phyloP scores from a whole-genome alignment of 225 moss, liverwort and hornwort genomes.

The Pseudisothecium myosuroides region DNA sequence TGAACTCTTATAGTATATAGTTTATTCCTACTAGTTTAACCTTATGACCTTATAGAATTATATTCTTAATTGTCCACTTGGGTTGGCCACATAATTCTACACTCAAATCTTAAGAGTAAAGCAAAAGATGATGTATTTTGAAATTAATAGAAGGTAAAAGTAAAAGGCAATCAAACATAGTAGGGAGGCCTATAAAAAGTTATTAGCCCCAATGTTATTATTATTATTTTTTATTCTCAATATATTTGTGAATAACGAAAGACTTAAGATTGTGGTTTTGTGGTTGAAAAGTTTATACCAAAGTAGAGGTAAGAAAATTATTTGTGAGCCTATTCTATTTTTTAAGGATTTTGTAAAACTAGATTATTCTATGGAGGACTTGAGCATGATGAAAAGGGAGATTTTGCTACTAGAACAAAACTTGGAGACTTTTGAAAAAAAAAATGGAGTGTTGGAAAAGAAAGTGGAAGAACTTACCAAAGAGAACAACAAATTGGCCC shows the following conservation, averaged over 20 bases:
- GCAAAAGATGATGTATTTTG: not conserved
- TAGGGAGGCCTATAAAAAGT: not conserved
- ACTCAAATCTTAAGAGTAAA: not conserved
- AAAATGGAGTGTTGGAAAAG: not conserved
- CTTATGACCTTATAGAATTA: not conserved
- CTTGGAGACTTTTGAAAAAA: not conserved
- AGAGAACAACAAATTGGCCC: rapidly evolving
- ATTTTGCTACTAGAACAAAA: too few relatives aligned
- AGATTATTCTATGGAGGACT: not conserved
- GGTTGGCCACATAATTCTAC: not conserved
- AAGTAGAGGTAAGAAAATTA: not conserved
- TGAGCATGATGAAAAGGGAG: not conserved
- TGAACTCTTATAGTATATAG: not conserved
- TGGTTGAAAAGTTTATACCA: not conserved
- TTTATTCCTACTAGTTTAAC: not conserved
- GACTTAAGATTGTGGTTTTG: not conserved
- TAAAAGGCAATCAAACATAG: not conserved
- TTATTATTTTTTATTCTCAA: not conserved
- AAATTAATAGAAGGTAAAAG: not conserved
- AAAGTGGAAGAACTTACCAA: not conserved
- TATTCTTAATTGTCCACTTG: not conserved
- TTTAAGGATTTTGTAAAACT: not conserved
- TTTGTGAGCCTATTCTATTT: not conserved
- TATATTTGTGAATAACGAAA: not conserved
- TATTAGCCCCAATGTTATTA: rapidly evolving